Evolutionary conservation across 192 early-diverging fungal species (phyloP).

Genomic region (Diversispora epigaea): DNA sequence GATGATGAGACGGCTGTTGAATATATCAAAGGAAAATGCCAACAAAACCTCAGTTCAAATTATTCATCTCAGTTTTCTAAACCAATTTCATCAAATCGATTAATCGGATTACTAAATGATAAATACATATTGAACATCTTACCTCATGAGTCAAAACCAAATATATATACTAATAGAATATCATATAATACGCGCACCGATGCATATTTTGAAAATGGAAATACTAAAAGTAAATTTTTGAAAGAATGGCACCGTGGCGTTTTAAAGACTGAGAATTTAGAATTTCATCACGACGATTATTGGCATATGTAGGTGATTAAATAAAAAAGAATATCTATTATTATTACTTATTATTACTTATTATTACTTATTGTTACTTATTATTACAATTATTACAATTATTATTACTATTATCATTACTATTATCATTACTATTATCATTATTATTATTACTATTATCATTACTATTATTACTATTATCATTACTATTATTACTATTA

Average conservation of each 20-base stretch:
- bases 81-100: too few species aligned
- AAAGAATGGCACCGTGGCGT: neutral
- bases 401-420: neutral
- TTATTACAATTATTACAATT: neutral
- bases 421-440: neutral
- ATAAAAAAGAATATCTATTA: neutral
- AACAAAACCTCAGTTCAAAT: too few species aligned
- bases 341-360: neutral
- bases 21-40: too few species aligned
- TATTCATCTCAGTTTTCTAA: too few species aligned
- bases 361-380: too few species aligned
- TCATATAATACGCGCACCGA: constrained; percentile 6
- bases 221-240: neutral
- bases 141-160: neutral
- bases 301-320: neutral
- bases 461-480: neutral
- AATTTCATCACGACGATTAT: neutral
- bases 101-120: constrained; percentile 1
- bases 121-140: neutral
- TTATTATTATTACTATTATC: neutral
- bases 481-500: neutral
- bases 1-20: too few species aligned
- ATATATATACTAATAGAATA: neutral
- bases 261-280: neutral
- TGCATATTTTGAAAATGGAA: constrained; percentile 7